Percentiles rank a stretch among this genome's conserved stretches.
Conservation (phyloP, 352 stramenopile species). For the Aphanomyces invadans region DNA sequence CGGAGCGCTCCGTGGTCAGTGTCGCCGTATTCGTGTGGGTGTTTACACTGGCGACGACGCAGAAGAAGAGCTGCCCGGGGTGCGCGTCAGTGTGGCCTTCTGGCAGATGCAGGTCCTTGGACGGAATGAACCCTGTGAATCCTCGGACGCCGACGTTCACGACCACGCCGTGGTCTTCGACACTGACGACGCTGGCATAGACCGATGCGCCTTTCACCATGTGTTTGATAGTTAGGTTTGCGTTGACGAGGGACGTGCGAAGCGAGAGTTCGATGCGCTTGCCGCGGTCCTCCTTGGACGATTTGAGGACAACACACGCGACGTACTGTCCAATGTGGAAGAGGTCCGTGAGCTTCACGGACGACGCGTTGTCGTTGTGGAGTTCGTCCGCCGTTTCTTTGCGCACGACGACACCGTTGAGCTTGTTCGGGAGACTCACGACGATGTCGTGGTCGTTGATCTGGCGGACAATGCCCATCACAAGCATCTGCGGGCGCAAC, state of each 20-base stretch:
- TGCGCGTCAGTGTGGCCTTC: slow-evolving; percentile 40
- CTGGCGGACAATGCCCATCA: slow-evolving; percentile 87
- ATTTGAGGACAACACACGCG: slow-evolving; percentile 67
- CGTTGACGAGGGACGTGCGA: slow-evolving; percentile 79
- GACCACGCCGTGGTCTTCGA: slow-evolving; percentile 93
- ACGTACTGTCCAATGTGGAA: slow-evolving; percentile 81
- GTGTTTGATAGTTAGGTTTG: slow-evolving; percentile 48
- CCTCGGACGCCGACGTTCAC: slow-evolving; percentile 84
- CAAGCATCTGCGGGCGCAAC: slow-evolving; percentile 29
- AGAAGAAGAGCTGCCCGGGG: slow-evolving; percentile 63
- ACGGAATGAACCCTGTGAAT: slow-evolving; percentile 65
- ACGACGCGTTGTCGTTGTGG: slow-evolving; percentile 27
- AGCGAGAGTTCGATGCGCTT: slow-evolving; percentile 90
- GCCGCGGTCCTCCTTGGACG: slow-evolving; percentile 56
- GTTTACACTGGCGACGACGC: slow-evolving; percentile 65
- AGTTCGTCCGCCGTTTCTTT: slow-evolving; percentile 79
- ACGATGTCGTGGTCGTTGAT: slow-evolving; percentile 80
- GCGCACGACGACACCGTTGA: slow-evolving; percentile 85
- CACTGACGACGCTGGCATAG: slow-evolving; percentile 76
- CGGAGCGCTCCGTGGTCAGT: slow-evolving; percentile 52
- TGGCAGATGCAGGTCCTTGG: slow-evolving; percentile 60
- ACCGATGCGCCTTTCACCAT: slow-evolving; percentile 66
- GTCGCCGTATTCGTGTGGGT: slow-evolving; percentile 64
- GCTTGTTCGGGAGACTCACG: slow-evolving; percentile 88
- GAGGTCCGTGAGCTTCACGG: slow-evolving; percentile 40